These are phyloP conservation scores for Favolaschia claudopus DNA, from an alignment of 768 basidiomycete genomes.

Conservation along the genomic window DNA sequence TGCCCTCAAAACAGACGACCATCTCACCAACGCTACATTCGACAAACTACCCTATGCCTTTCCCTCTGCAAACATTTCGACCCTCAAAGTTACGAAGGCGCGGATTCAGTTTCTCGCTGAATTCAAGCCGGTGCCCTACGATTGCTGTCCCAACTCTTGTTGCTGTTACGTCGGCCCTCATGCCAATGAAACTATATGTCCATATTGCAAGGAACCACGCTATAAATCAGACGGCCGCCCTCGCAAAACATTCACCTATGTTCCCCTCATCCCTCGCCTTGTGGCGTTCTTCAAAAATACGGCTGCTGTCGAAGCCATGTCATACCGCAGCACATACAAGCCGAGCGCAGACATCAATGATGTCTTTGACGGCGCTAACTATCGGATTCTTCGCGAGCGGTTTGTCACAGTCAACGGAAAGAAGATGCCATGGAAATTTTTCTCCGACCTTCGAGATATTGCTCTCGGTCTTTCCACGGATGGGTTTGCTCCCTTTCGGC, in stretches of 20 bases:
- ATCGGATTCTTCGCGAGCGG: slow-evolving; percentile 27
- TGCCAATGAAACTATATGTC: slow-evolving; percentile 31
- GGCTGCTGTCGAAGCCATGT: slow-evolving; percentile 21
- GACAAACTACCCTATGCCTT: slow-evolving; percentile 32
- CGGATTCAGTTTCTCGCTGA: slow-evolving; percentile 31
- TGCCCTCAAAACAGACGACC: slow-evolving; percentile 35
- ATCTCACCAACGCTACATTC: slow-evolving; percentile 36
- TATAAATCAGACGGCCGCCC: slow-evolving; percentile 27
- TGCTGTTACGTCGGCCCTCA: slow-evolving; percentile 33
- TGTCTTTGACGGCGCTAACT: slow-evolving; percentile 32
- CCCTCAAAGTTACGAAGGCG: slow-evolving; percentile 27
- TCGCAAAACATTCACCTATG: slow-evolving; percentile 35
- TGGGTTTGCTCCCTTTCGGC: slow-evolving; percentile 43
- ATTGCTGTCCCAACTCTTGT: slow-evolving; percentile 45
- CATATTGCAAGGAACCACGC: slow-evolving; percentile 35
- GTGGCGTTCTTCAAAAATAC: slow-evolving; percentile 26
- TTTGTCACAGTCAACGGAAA: slow-evolving; percentile 36
- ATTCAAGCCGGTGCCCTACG: slow-evolving; percentile 30
- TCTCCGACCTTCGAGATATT: slow-evolving; percentile 43
- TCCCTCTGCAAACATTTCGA: slow-evolving; percentile 24
- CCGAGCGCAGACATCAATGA: background rate
- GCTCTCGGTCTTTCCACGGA: slow-evolving; percentile 47
- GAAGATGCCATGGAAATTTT: slow-evolving; percentile 34
- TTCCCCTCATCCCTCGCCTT: slow-evolving; percentile 43
- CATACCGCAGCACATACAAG: slow-evolving; percentile 32